A percentile compares a stretch with the other conserved stretches of the same genome.
These are phyloP conservation scores for Cladobotryum mycophilum DNA, from an alignment of 2,329 filamentous ascomycete species.

Conservation along the genomic window DNA sequence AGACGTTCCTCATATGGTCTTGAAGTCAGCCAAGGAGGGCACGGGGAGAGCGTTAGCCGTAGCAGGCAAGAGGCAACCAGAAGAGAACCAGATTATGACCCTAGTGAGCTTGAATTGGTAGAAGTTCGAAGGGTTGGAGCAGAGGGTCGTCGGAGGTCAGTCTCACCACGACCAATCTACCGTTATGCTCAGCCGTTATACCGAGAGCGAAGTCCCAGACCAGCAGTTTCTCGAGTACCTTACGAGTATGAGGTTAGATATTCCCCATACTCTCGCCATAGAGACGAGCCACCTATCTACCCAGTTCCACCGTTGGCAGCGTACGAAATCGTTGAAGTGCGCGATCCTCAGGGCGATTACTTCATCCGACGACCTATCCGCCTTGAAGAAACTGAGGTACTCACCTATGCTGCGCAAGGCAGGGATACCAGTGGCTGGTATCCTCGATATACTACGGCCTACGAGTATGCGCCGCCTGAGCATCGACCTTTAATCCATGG, in stretches of 20 bases:
- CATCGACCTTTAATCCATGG: neutral
- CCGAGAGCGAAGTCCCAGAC: constrained; percentile 8
- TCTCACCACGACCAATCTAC: neutral
- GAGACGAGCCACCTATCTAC: neutral
- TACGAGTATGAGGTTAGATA: neutral
- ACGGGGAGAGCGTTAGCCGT: neutral
- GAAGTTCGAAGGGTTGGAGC: neutral
- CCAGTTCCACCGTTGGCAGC: constrained; percentile 20
- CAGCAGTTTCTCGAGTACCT: constrained; percentile 9
- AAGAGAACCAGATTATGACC: neutral
- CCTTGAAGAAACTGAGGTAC: constrained; percentile 21
- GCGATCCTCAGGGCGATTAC: constrained; percentile 40
- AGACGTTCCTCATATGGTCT: too few species aligned
- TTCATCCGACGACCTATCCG: constrained; percentile 37
- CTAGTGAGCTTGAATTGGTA: neutral
- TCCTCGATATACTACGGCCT: constrained; percentile 7
- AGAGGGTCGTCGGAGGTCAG: neutral
- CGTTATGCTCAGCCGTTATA: constrained; percentile 9
- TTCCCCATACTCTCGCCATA: neutral
- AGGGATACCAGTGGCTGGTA: constrained; percentile 10
- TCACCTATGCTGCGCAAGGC: constrained; percentile 18
- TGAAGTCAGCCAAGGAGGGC: too few species aligned
- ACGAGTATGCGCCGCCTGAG: neutral
- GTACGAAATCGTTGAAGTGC: constrained; percentile 42
- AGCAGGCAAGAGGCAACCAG: neutral